Evolutionary conservation across 2,329 filamentous ascomycete species (phyloP).

Genomic region (Phaeosphaeriaceae sp.): DNA sequence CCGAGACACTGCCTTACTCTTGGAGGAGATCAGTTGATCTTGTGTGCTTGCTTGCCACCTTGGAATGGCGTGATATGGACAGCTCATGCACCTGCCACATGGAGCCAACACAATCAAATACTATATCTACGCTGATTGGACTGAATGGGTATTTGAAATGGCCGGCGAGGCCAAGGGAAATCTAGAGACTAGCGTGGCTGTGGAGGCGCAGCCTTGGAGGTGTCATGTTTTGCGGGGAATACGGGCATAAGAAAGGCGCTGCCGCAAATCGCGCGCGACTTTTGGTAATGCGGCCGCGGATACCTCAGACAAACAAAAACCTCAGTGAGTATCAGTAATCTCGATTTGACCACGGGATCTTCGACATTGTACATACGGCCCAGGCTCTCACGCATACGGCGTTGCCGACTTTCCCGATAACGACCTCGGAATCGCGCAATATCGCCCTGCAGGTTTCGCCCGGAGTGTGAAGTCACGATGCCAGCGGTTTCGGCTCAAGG

Average conservation of each 20-base stretch:
- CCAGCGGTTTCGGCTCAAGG: constrained; percentile 14
- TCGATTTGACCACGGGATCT: too few species aligned
- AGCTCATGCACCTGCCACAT: neutral
- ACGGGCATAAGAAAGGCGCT: neutral
- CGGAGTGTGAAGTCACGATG: constrained; percentile 13
- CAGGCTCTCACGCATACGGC: too few species aligned
- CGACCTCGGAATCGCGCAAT: too few species aligned
- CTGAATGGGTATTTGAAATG: neutral
- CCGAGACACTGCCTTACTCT: constrained; percentile 18
- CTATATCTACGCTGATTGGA: neutral
- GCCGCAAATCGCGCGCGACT: neutral
- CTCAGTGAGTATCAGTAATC: too few species aligned
- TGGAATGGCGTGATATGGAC: constrained; percentile 3
- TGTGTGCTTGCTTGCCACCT: neutral
- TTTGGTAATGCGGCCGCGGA: neutral
- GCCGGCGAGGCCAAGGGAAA: neutral
- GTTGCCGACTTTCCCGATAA: too few species aligned
- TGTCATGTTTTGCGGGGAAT: constrained; percentile 8
- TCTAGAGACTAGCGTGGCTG: constrained; percentile 11
- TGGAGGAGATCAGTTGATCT: neutral
- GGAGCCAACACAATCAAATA: neutral
- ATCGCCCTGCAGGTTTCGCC: too few species aligned
- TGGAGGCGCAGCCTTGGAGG: constrained; percentile 17
- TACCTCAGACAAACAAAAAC: neutral
- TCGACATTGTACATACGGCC: too few species aligned